Evolutionary conservation across 192 early-diverging fungal genomes (phyloP), one percentile per base, ranked within the genome.

Genomic region (Physocladia obscura): DNA sequence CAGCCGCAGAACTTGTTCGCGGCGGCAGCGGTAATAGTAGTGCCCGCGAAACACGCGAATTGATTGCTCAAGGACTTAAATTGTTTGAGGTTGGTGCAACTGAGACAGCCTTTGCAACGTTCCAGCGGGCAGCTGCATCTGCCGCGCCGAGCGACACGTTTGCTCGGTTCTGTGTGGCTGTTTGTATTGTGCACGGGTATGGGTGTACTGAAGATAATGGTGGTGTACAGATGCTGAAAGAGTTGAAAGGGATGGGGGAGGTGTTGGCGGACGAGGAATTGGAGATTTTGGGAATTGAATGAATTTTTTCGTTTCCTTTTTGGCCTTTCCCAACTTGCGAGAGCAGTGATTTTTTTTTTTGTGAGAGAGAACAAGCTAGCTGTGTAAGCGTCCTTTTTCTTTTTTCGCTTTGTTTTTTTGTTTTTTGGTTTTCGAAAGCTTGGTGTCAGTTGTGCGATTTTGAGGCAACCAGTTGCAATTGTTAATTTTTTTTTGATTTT

Each of bases 31-130:
- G 35, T 19, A 35, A 15, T 11, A 34, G 15, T 34, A 8, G 21
- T n/a, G 40, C 40, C 52, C 24, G 11, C 52, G 65, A 44, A 22
- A 57, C 54, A 24, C 52, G 65, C 22, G 30, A 47, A 26, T 36
- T 36, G 51, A 34, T 68, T 4, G 35, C 4, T 21, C 31, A 40
- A 21, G 65, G 34, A 13, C 54, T 68, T 1, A 21, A 38, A 5
- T 38, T 68, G n/a, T 68, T 68, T 34, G 65, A 68, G 35, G 56
- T 68, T 49, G 65, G 65, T 3, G 65, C 65, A 8, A 68, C 51
- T 6, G 65, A 68, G 35, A 52, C 65, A 26, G 65, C 65, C 1
- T 57, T 56, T 17, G 65, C 54, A 13, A 68, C 65, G 6, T 68
- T 68, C 34, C 65, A 30, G 13, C 24, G 4, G 2, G 61, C 61